Evolutionary conservation across 257 asterid species (phyloP), one percentile per base, ranked within the genome.

Genomic region (Salvia miltiorrhiza): DNA sequence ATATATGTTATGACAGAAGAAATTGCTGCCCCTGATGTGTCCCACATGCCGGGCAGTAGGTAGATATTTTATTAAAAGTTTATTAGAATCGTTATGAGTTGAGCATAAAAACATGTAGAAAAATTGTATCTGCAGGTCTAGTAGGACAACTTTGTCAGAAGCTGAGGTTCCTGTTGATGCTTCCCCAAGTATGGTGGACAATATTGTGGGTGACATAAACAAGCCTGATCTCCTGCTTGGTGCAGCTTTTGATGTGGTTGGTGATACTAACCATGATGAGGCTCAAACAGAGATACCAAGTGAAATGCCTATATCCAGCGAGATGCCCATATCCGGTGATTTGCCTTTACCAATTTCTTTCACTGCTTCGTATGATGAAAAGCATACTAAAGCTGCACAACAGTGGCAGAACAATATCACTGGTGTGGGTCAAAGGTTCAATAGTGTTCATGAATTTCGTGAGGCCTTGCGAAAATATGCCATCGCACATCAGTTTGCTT

Each of bases 31-130:
- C 92, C 93, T 76, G 97, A 85, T 60, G 83, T 79, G 4, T 91
- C 99, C 64, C 79, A 83, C 79, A 82, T 91, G 96, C 95, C 87
- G 30, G 92, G 95, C 87, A 94, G 97, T 80, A 94, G 99, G 99
- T 94, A 86, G 74, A 75, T 80, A 55, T 73, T 78, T 49, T 77
- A 28, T 73, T 73, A 58, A 79, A 69, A 43, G 9, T 60, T 48
- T 16, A 68, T 61, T 67, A 53, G 54, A 79, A 52, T 35, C 75
- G 9, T 61, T 74, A 21, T 59, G 64, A 44, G 70, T 9, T 9
- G 40, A 62, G 63, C 76, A 74, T 84, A 73, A 75, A 73, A 76
- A 65, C 62, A 69, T 80, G 53, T 71, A 9, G 63, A 43, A 40
- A 44, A 33, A 48, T 69, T 68, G 67, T 69, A 49, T 78, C 67